Evolutionary conservation across 2,329 filamentous ascomycete species (phyloP), one percentile per base, ranked within the genome.

Genomic region (Pestalotiopsis sp.): DNA sequence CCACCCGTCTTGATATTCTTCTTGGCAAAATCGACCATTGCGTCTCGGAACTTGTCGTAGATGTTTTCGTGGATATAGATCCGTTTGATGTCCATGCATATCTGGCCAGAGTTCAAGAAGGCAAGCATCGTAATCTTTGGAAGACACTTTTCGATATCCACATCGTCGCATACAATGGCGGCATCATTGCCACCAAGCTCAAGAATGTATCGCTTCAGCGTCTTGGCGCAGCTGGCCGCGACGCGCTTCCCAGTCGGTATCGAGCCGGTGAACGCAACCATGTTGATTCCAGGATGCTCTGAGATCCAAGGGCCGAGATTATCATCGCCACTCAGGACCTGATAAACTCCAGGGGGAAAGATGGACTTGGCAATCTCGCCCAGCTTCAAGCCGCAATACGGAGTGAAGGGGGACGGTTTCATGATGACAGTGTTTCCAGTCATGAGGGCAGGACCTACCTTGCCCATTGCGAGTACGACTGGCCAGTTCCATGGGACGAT

Each of bases 211-310:
- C 88, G 81, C 82, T 90, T 91, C 31, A 91, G 78, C 0, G 87
- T 88, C 75, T 84, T 83, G 27, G 85, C 81, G 66, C 83, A 84
- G n/a, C 82, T 84, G 67, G 83, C 83, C 82, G 89, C 86, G 66
- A 91, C 86, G 76, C 84, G 85, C 81, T 90, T 90, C 11, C 89
- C 89, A 0, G 87, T 90, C 0, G 82, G 81, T 6, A 83, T 87
- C 12, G 87, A 90, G 2, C 90, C 89, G 0, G 90, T 91, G 78
- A 92, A 92, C 72, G 82, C 84, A 75, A 92, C 86, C 82, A 90
- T 91, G 68, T 85, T 82, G 67, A 91, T 84, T 23, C 82, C 86
- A 0, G 87, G 87, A 73, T 91, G 89, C n/a, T 75, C 77, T 0
- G 87, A 90, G 65, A 91, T 76, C 82, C 82, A 83, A 0, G 86